Evolutionary conservation across 202 grass and related monocot species (phyloP).

Genomic region (Miscanthus sacchariflorus): DNA sequence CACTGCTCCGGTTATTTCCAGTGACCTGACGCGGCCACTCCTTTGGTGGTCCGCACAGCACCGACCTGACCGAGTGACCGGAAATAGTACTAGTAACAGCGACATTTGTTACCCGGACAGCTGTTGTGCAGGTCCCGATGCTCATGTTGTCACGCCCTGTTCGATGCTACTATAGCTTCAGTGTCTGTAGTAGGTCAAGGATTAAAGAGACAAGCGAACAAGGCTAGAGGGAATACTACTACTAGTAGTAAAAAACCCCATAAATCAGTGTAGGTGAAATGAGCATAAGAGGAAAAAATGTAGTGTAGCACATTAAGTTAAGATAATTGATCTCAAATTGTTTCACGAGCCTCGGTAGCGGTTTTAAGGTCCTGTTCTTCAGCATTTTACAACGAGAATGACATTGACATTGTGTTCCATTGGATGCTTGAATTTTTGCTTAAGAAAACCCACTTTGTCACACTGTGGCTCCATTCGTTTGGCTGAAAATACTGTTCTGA

Average conservation of each 20-base stretch:
- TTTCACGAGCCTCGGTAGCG: not conserved
- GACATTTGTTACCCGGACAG: constrained; percentile 46
- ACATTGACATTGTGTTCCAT: not conserved
- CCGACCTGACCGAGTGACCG: constrained; percentile 44
- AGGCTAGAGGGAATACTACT: not conserved
- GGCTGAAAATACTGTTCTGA: too few species aligned
- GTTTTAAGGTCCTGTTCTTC: not conserved
- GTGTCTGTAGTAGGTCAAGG: not conserved
- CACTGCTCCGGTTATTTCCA: constrained; percentile 37
- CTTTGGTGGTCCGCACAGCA: constrained; percentile 43
- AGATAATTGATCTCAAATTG: not conserved
- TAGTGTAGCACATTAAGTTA: not conserved
- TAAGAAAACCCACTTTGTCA: not conserved
- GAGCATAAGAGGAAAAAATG: not conserved
- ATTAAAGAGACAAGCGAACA: too few species aligned
- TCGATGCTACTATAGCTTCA: constrained; percentile 1
- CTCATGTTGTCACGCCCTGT: constrained; percentile 22
- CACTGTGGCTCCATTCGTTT: too few species aligned
- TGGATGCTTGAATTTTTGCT: not conserved
- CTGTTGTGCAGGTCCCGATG: constrained; percentile 23
- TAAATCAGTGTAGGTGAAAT: not conserved
- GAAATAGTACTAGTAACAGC: constrained; percentile 50
- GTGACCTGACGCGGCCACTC: constrained; percentile 21
- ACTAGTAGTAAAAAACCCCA: not conserved
- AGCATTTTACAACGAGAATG: not conserved